A percentile compares a stretch with the other conserved stretches of the same genome.
These are phyloP conservation scores for Cercospora sp. DNA, from an alignment of 2,329 filamentous ascomycete species.

Conservation along the genomic window DNA sequence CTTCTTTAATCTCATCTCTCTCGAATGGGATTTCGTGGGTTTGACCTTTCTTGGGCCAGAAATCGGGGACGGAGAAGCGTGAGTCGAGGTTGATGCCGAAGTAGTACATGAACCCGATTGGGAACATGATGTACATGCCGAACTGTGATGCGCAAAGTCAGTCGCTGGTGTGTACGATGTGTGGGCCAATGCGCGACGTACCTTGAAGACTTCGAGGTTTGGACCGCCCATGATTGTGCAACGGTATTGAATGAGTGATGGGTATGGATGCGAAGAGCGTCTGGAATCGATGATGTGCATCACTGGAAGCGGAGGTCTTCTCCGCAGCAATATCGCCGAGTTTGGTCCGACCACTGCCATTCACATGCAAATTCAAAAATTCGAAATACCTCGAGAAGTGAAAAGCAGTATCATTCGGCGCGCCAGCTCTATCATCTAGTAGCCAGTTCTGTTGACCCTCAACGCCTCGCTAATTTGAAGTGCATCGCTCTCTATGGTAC, in stretches of 20 bases:
- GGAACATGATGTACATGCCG: slow-evolving; percentile 98
- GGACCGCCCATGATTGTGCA: slow-evolving; percentile 74
- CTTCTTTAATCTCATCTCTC: slow-evolving; percentile 76
- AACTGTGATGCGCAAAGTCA: slow-evolving; percentile 68
- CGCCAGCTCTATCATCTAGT: slow-evolving; percentile 8
- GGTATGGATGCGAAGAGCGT: not conserved
- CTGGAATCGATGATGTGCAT: slow-evolving; percentile 17
- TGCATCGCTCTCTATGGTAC: slow-evolving; percentile 14
- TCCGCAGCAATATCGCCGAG: slow-evolving; percentile 4
- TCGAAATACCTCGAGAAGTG: too few relatives aligned
- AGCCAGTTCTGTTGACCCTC: slow-evolving; percentile 15
- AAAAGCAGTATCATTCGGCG: not conserved
- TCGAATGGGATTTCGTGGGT: slow-evolving; percentile 76
- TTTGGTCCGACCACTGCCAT: not conserved
- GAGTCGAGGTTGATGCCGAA: slow-evolving; percentile 97
- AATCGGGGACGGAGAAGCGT: slow-evolving; percentile 82
- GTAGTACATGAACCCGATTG: slow-evolving; percentile 99
- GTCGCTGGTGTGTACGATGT: too few relatives aligned
- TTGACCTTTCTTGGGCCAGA: slow-evolving; percentile 85
- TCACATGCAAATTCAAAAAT: slow-evolving; percentile 5
- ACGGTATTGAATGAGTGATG: too few relatives aligned
- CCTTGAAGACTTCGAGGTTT: slow-evolving; percentile 95
- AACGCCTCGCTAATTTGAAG: slow-evolving; percentile 21
- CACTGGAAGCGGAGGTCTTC: slow-evolving; percentile 3
- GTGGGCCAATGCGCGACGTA: too few relatives aligned